Percentiles rank a stretch among this genome's conserved stretches.
phyloP scores from a whole-genome alignment of 805 yeast species.

The Kazachstania viticola region DNA sequence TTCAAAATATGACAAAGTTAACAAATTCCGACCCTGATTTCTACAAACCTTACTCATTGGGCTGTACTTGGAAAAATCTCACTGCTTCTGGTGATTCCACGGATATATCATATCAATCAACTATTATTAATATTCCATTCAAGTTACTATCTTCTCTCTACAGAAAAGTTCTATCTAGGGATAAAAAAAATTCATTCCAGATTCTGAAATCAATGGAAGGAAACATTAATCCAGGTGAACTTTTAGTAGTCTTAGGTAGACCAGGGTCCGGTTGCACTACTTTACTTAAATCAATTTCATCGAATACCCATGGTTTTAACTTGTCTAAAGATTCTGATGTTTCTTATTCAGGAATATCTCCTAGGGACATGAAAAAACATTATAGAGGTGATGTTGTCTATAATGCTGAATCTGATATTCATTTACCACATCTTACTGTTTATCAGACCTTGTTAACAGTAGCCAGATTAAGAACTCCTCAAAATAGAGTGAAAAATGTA shows the following conservation, averaged over 20 bases:
- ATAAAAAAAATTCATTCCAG: conserved; percentile 30
- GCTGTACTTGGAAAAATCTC: conserved; percentile 46
- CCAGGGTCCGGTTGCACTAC: conserved; percentile 78
- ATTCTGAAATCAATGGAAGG: conserved; percentile 61
- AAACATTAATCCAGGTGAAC: conserved; percentile 46
- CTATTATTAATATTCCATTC: conserved; percentile 16
- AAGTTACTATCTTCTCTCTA: conserved; percentile 2
- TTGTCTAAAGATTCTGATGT: conserved; percentile 36
- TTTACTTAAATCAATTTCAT: conserved; percentile 45
- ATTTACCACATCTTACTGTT: conserved; percentile 58
- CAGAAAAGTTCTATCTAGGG: conserved; percentile 13
- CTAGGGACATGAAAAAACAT: conserved; percentile 37
- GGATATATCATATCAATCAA: conserved; percentile 55
- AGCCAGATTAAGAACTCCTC: conserved; percentile 50
- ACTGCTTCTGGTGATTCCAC: conserved; percentile 35
- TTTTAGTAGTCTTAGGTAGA: conserved; percentile 60
- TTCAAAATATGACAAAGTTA: conserved; percentile 42
- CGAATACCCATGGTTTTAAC: conserved; percentile 49
- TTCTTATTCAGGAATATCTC: conserved; percentile 45
- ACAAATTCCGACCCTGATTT: conserved; percentile 45
- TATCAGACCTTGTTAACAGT: conserved; percentile 55
- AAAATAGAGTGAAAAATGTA: conserved; percentile 49
- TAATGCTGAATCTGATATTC: conserved; percentile 57
- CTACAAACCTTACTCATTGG: conserved; percentile 43
- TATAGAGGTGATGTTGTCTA: conserved; percentile 61